Percentiles rank a stretch among this genome's conserved stretches.
Evolutionary conservation across 2,329 filamentous ascomycete genomes (phyloP).

Genomic region (Lachnellula cervina): DNA sequence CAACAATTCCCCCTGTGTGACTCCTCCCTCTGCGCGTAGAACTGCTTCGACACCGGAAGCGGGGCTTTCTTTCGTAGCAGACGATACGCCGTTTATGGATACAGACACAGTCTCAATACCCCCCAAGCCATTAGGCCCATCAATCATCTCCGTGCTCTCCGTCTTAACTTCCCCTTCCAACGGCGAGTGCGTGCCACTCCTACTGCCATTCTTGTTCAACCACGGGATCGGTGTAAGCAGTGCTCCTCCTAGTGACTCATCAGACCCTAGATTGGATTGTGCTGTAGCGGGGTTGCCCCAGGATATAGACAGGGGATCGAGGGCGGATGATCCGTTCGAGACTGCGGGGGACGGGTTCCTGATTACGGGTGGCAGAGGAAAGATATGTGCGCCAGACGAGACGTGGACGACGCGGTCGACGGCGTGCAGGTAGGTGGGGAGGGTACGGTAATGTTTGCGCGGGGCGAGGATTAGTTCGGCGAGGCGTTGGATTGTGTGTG

Average conservation of each 20-base stretch:
- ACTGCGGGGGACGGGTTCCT: conserved; percentile 53
- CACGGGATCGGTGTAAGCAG: conserved; percentile 92
- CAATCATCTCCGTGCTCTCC: conserved; percentile 74
- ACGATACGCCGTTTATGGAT: conserved; percentile 64
- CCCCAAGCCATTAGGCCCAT: conserved; percentile 73
- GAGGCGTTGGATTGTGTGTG: conserved; percentile 88
- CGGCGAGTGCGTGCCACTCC: conserved; percentile 35
- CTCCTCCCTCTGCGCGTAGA: conserved; percentile 41
- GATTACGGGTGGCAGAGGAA: conserved; percentile 71
- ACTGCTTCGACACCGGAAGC: conserved; percentile 15
- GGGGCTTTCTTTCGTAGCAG: conserved; percentile 33
- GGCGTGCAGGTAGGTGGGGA: conserved; percentile 83
- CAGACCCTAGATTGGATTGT: conserved; percentile 60
- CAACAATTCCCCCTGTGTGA: conserved; percentile 79
- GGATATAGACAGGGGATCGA: conserved; percentile 37
- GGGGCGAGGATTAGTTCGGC: conserved; percentile 80
- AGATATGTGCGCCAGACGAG: conserved; percentile 73
- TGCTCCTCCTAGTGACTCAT: conserved; percentile 85
- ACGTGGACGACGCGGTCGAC: conserved; percentile 88
- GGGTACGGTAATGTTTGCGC: conserved; percentile 70
- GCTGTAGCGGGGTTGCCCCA: conserved; percentile 43
- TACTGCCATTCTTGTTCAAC: conserved; percentile 49
- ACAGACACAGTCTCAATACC: conserved; percentile 78
- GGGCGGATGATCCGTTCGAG: conserved; percentile 50
- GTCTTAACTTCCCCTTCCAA: conserved; percentile 60